These are phyloP conservation scores for Hypoxylon sp. DNA, from an alignment of 2,329 filamentous ascomycete genomes.

Conservation along the genomic window DNA sequence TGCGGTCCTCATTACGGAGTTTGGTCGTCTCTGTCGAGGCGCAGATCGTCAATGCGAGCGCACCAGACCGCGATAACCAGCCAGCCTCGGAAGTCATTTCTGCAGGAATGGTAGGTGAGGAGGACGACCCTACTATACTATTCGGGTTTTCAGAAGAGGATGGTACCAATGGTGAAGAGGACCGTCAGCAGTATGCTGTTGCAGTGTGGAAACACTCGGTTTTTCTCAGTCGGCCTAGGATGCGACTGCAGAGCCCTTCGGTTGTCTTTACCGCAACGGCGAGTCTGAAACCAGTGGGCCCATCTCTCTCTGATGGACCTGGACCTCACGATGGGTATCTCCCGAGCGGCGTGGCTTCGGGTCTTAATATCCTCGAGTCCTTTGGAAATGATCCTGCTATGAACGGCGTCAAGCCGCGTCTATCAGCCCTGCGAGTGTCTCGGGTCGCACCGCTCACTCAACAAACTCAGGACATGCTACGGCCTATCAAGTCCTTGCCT, in stretches of 20 bases:
- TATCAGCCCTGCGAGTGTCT: constrained; percentile 82
- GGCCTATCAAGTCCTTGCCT: constrained; percentile 75
- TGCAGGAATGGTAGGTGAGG: constrained; percentile 66
- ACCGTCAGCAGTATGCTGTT: constrained; percentile 62
- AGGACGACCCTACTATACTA: constrained; percentile 66
- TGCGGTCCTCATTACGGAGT: constrained; percentile 73
- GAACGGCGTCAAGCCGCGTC: constrained; percentile 72
- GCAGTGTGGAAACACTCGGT: constrained; percentile 74
- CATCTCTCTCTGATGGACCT: constrained; percentile 59
- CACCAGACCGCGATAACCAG: constrained; percentile 64
- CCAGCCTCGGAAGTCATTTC: constrained; percentile 73
- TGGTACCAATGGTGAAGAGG: constrained; percentile 45
- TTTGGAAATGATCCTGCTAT: constrained; percentile 77
- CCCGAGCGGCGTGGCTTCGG: constrained; percentile 76
- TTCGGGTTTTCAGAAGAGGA: constrained; percentile 59
- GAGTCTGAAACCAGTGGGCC: constrained; percentile 69
- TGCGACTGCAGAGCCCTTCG: constrained; percentile 76
- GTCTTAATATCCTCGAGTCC: constrained; percentile 83
- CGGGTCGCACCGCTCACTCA: constrained; percentile 79
- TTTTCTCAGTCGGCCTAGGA: constrained; percentile 71
- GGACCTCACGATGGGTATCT: constrained; percentile 73
- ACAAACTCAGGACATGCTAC: constrained; percentile 70
- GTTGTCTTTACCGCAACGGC: constrained; percentile 76
- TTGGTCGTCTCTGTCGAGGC: constrained; percentile 78
- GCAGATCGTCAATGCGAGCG: constrained; percentile 72